Evolutionary conservation across 2,329 filamentous ascomycete species (phyloP), one percentile per base, ranked within the genome.

Genomic region (Penicillium sp.): DNA sequence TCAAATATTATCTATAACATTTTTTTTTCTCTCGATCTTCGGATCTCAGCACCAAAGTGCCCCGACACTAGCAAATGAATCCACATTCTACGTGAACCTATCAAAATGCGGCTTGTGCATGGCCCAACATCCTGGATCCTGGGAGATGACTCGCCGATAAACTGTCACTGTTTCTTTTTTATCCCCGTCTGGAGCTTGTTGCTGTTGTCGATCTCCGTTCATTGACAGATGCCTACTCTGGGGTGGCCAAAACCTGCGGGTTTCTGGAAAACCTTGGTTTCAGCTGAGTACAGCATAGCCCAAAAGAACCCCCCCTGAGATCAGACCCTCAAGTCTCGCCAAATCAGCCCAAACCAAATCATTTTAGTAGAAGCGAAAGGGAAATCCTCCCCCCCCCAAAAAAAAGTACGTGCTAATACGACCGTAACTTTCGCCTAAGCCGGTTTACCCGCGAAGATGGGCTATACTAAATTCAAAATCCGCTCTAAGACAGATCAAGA

Each of bases 81-180:
- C 55, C 47, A 42, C 44, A 49, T 52, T 20, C 20, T 40, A 31
- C 26, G 48, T 55, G 58, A 63, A 60, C 63, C 58, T 61, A 60
- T 64, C 61, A 66, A 64, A 50, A 24, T 62, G 38, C 40, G 55
- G 55, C 48, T 58, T 60, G 48, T 57, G 57, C 63, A 56, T 53
- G 64, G 60, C 63, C 63, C 64, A 65, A 57, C 48, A 65, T 40
- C 60, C 61, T 57, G 64, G 64, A 56, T 59, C 61, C 63, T 61
- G 64, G 64, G 49, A 39, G 44, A 54, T 64, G 53, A 61, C 61
- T 62, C 57, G 62, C 62, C 42, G 55, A 62, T 58, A 60, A 50
- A 43, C 51, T 51, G 52, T 56, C 47, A 46, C 22, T 42, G 29
- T 22, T 20, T 26, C 38, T 18, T 39, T 54, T 46, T 31, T 42